These are phyloP conservation scores for Aaosphaeria arxii DNA, from an alignment of 2,329 filamentous ascomycete species.

Conservation along the genomic window DNA sequence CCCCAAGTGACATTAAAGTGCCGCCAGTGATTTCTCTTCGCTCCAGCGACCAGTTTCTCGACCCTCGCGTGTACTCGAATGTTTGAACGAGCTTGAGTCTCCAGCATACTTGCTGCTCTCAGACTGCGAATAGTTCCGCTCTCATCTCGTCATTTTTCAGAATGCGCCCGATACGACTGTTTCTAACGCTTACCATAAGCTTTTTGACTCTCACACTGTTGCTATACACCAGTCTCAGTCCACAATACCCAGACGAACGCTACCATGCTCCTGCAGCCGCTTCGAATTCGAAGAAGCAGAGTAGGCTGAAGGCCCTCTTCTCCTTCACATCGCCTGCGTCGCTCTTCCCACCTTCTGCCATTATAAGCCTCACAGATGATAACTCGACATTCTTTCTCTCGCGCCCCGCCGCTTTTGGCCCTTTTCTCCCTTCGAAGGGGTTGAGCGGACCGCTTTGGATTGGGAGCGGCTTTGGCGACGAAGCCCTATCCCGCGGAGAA, in stretches of 20 bases:
- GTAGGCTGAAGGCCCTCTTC: conserved; percentile 42
- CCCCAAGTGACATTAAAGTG: too few relatives aligned
- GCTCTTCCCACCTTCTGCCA: conserved; percentile 90
- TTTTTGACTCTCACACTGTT: conserved; percentile 44
- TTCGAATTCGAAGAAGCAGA: conserved; percentile 22
- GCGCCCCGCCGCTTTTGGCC: conserved; percentile 89
- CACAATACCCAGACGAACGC: conserved; percentile 15
- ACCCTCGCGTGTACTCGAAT: conserved; percentile 10
- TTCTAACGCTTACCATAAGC: conserved; percentile 44
- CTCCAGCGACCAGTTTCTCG: too few relatives aligned
- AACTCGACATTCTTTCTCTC: conserved; percentile 97
- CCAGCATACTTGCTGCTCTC: conserved; percentile 13
- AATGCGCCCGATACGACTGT: conserved; percentile 35
- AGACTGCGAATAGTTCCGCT: neutral
- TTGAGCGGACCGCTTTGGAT: conserved; percentile 91
- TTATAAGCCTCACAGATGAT: conserved; percentile 94
- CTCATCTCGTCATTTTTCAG: conserved; percentile 10
- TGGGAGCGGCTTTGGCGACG: conserved; percentile 85
- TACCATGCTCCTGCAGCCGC: conserved; percentile 1
- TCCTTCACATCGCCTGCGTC: conserved; percentile 65
- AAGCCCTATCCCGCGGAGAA: conserved; percentile 67
- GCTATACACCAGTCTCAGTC: conserved; percentile 36
- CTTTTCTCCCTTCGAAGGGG: conserved; percentile 69
- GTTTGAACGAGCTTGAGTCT: conserved; percentile 11
- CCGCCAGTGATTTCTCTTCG: too few relatives aligned